A percentile compares a stretch with the other conserved stretches of the same genome.
These are phyloP conservation scores for Chalaropsis thielavioides DNA, from an alignment of 2,329 filamentous ascomycete genomes.

Conservation along the genomic window DNA sequence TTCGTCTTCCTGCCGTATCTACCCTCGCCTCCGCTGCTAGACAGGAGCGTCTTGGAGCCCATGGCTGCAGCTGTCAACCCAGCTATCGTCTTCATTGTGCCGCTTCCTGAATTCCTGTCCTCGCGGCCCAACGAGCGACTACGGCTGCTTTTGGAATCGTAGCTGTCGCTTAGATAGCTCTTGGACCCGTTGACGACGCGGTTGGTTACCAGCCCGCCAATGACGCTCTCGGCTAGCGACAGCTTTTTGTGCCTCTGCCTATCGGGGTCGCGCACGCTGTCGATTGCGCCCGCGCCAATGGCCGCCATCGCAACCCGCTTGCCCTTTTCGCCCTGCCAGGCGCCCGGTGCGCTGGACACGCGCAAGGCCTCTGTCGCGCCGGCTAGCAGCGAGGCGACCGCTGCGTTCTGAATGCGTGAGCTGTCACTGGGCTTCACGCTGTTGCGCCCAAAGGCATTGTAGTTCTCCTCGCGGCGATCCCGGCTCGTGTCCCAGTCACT, in stretches of 20 bases:
- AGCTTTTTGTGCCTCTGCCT: constrained; percentile 71
- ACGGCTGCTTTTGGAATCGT: constrained; percentile 36
- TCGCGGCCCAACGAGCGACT: constrained; percentile 21
- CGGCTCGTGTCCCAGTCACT: constrained; percentile 32
- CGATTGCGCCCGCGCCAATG: constrained; percentile 69
- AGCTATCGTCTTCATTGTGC: constrained; percentile 30
- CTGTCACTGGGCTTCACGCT: constrained; percentile 32
- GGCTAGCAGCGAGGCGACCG: constrained; percentile 78
- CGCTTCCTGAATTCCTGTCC: constrained; percentile 30
- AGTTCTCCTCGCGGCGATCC: constrained; percentile 28
- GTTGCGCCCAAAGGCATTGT: constrained; percentile 22
- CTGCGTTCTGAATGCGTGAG: constrained; percentile 66
- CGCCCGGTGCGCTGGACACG: constrained; percentile 72
- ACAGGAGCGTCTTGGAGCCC: constrained; percentile 42
- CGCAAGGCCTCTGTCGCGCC: constrained; percentile 88
- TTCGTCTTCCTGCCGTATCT: constrained; percentile 26
- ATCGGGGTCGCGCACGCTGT: constrained; percentile 56
- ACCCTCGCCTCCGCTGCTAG: background rate
- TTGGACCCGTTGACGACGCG: constrained; percentile 69
- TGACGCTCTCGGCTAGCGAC: constrained; percentile 70
- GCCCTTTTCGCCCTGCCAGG: constrained; percentile 82
- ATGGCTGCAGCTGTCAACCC: constrained; percentile 48
- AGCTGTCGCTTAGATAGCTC: constrained; percentile 47
- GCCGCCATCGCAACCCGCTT: constrained; percentile 85
- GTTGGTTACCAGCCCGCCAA: constrained; percentile 77